Conservation (phyloP, 306 rosid genomes). For the Argentina anserina region DNA sequence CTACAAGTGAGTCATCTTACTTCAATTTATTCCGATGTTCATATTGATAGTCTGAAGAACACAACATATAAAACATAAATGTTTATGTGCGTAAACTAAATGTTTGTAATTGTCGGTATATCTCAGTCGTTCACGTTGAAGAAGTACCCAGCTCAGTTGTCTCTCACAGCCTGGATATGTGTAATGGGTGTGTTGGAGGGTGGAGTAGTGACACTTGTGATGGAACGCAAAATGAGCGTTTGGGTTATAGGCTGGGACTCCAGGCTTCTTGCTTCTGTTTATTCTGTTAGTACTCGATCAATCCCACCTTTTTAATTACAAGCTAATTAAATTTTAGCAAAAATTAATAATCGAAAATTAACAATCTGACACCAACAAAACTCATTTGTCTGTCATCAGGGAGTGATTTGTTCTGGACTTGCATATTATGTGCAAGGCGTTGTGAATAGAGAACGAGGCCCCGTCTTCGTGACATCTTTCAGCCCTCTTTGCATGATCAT, state of each 20-base stretch:
- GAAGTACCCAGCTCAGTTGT: constrained; percentile 86
- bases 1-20: constrained; percentile 55
- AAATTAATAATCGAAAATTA: background rate
- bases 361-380: background rate
- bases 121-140: constrained; percentile 78
- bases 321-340: background rate
- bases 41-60: background rate
- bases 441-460: constrained; percentile 80
- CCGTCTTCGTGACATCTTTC: constrained; percentile 92
- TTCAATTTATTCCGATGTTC: background rate
- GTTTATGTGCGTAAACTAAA: background rate
- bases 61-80: background rate
- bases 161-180: constrained; percentile 94
- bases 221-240: constrained; percentile 67
- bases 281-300: constrained; percentile 55
- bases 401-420: constrained; percentile 17
- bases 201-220: constrained; percentile 51
- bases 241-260: constrained; percentile 97
- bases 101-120: background rate
- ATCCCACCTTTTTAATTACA: background rate
- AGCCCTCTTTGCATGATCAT: constrained; percentile 96
- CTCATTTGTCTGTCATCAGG: background rate
- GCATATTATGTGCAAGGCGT: constrained; percentile 79
- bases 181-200: constrained; percentile 70
- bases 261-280: constrained; percentile 87